Base-by-base conservation (phyloP, 441 rosid species). In the Arabidopsis lyrata region DNA sequence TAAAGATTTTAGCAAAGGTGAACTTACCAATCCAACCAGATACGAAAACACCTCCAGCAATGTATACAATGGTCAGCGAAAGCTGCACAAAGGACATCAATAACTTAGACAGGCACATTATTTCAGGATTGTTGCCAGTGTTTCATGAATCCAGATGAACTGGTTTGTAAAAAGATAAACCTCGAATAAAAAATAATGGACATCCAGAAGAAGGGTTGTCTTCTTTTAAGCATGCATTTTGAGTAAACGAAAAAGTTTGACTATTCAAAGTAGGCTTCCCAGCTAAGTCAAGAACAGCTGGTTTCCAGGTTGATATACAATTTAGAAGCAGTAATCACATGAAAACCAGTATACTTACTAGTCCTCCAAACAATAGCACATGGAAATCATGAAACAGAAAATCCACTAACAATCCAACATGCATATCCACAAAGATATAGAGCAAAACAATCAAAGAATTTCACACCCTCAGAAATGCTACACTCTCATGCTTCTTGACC, bases 1-100 rank as follows among this genome's bases (percentile, higher is more conserved):
- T 66, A 39, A 9, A 48, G 38, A 34, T 52, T 59, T 54, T 59
- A 65, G 45, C 50, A 54, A 71, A 59, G 61, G 27, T 55, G 77
- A 78, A 47, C 82, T 88, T 86, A 95, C 99, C 99, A 80, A 95
- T 89, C 96, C 98, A 95, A 65, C 98, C 99, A 76, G 96, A 89
- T 60, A 85, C 89, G 74, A 95, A 91, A 74, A 92, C 99, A 72
- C 95, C 96, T 52, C 60, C 87, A 8, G 98, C 99, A 8, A 95
- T 91, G 80, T 87, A 91, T 73, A 92, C 86, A 76, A 95, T 88
- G 49, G 82, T 79, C 70, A 85, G 74, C 24, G 97, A 83, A 83
- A 92, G 97, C 99, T 95, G 95, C 90, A 84, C 16, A 75, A 56
- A 80, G 59, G 57, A 66, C 60, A 70, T n/a, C 50, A 63, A 47